Percentiles rank a stretch among this genome's conserved stretches.
phyloP scores from a whole-genome alignment of 2,329 filamentous ascomycete genomes.

The Penicillium sp. region DNA sequence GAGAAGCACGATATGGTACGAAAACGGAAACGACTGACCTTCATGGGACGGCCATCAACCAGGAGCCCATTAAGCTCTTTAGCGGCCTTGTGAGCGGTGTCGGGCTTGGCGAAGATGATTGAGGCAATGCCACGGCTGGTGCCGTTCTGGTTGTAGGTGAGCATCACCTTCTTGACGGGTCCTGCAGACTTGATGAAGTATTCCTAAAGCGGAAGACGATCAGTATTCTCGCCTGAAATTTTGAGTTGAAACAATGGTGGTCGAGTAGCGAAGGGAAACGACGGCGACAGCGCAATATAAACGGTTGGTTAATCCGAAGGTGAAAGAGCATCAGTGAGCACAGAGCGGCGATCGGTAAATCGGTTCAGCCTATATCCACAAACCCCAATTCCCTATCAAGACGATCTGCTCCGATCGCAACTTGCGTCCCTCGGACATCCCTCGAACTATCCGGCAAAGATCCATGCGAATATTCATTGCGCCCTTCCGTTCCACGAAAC shows the following conservation, averaged over 20 bases:
- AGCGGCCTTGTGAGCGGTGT: slow-evolving; percentile 81
- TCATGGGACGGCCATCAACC: slow-evolving; percentile 87
- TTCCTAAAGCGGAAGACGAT: slow-evolving; percentile 68
- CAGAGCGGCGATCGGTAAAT: slow-evolving; percentile 49
- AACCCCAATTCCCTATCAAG: not conserved
- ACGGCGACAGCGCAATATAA: slow-evolving; percentile 28
- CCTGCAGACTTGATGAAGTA: slow-evolving; percentile 89
- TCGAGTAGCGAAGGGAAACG: slow-evolving; percentile 25
- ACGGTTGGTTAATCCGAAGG: slow-evolving; percentile 25
- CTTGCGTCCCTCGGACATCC: not conserved
- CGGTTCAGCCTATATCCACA: not conserved
- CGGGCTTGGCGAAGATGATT: slow-evolving; percentile 77
- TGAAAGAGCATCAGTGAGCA: slow-evolving; percentile 57
- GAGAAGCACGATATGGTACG: not conserved
- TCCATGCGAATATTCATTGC: not conserved
- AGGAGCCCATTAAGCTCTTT: slow-evolving; percentile 81
- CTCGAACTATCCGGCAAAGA: not conserved
- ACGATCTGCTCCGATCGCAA: not conserved
- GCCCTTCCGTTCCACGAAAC: slow-evolving; percentile 1
- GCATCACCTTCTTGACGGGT: slow-evolving; percentile 82
- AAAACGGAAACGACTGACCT: slow-evolving; percentile 55
- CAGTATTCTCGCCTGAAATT: slow-evolving; percentile 41
- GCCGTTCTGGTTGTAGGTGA: slow-evolving; percentile 91
- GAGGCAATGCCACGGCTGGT: slow-evolving; percentile 89
- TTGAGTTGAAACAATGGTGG: slow-evolving; percentile 21